Percentiles rank a stretch among this genome's conserved stretches.
Conservation (phyloP, 1,284 basidiomycete species). For the Afroboletus lepidellus region DNA sequence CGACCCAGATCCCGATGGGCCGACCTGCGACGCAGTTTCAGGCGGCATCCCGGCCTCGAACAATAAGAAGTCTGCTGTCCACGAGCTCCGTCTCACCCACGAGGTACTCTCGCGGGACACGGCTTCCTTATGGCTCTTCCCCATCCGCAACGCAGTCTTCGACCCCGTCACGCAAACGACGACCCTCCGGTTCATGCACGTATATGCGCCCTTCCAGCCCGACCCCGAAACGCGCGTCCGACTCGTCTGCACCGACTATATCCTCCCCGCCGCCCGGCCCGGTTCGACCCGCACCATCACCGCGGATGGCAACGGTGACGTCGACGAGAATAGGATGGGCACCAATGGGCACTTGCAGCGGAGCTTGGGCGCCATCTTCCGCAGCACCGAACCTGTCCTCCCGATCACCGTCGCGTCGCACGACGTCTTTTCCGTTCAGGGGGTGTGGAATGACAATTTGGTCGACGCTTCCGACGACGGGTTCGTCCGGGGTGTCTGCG, state of each 20-base stretch:
- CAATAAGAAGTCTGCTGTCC: background rate
- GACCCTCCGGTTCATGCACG: conserved; percentile 23
- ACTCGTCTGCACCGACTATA: conserved; percentile 21
- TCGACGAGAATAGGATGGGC: background rate
- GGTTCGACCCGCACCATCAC: background rate
- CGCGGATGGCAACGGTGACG: background rate
- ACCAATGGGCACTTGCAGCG: background rate
- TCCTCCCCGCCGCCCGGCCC: background rate
- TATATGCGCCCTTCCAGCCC: background rate
- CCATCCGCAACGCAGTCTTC: conserved; percentile 10
- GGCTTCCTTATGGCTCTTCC: conserved; percentile 16
- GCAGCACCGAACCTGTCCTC: conserved; percentile 6
- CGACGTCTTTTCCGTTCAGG: conserved; percentile 11
- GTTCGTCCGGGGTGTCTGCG: conserved; percentile 19
- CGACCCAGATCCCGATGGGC: background rate
- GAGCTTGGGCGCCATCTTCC: conserved; percentile 1
- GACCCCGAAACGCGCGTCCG: background rate
- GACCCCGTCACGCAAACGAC: conserved; percentile 12
- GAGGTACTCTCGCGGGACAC: conserved; percentile 10
- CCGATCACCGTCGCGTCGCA: conserved; percentile 14
- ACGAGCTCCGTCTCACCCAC: conserved; percentile 24
- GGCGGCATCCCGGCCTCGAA: background rate
- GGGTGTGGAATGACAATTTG: conserved; percentile 13
- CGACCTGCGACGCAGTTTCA: background rate
- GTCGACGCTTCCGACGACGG: conserved; percentile 17